Percentiles rank a stretch among this genome's conserved stretches.
phyloP scores from a whole-genome alignment of 1,139 yeast species.

The Hemisphaericaspora lyxosophila region DNA sequence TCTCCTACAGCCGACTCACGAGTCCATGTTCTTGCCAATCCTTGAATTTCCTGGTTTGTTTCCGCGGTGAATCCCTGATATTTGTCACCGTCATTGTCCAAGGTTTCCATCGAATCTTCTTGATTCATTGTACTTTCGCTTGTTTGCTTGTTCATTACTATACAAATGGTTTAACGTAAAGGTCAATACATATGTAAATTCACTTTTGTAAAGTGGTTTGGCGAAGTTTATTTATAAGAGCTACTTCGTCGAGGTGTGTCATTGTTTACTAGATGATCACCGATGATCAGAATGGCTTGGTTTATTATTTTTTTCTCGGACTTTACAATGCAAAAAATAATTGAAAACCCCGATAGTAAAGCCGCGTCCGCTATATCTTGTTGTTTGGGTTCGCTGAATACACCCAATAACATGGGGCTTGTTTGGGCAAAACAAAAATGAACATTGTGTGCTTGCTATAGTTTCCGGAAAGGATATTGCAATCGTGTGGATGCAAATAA shows the following conservation, averaged over 20 bases:
- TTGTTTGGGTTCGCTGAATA: too few species aligned
- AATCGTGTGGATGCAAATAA: too few species aligned
- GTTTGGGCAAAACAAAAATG: too few species aligned
- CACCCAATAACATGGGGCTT: too few species aligned
- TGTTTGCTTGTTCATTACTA: not conserved
- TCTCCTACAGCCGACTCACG: slow-evolving; percentile 19
- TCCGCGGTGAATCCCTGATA: slow-evolving; percentile 15
- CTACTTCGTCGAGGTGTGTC: too few species aligned
- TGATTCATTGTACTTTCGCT: not conserved
- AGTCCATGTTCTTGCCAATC: slow-evolving; percentile 35
- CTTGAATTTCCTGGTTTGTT: slow-evolving; percentile 21
- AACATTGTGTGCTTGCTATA: too few species aligned
- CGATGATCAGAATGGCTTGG: not conserved
- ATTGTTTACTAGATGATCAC: too few species aligned
- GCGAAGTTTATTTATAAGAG: too few species aligned
- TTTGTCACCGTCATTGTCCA: slow-evolving; percentile 19
- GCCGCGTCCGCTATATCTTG: too few species aligned
- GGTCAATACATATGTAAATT: not conserved
- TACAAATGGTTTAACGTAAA: not conserved
- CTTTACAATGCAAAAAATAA: not conserved
- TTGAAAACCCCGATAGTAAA: not conserved
- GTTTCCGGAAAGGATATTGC: too few species aligned
- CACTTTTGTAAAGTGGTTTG: too few species aligned
- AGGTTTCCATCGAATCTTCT: not conserved
- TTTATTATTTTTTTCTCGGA: not conserved